Percentiles rank a stretch among this genome's conserved stretches.
Evolutionary conservation across 2,329 filamentous ascomycete species (phyloP).

Genomic region (Verticillium albo-atrum): DNA sequence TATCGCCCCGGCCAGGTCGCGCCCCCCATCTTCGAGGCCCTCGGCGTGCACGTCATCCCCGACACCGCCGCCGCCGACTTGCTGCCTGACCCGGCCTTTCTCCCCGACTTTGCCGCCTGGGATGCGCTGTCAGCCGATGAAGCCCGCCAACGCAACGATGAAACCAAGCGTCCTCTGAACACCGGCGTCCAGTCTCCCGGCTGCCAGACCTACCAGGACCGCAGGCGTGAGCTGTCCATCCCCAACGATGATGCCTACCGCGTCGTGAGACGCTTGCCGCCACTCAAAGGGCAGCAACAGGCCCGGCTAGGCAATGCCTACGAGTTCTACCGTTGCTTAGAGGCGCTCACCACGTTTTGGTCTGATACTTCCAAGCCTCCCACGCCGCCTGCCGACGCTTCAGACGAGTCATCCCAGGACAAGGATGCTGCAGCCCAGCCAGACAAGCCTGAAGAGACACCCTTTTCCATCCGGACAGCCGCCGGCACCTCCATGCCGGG

Average conservation of each 20-base stretch:
- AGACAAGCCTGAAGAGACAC: conserved; percentile 8
- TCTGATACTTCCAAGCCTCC: conserved; percentile 48
- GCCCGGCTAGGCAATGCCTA: conserved; percentile 59
- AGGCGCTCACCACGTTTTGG: conserved; percentile 56
- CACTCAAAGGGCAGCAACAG: conserved; percentile 47
- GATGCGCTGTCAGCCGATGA: conserved; percentile 43
- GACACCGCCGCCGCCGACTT: conserved; percentile 45
- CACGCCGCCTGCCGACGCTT: conserved; percentile 19
- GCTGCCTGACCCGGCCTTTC: conserved; percentile 46
- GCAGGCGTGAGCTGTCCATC: conserved; percentile 51
- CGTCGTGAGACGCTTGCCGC: conserved; percentile 53
- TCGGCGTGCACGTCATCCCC: conserved; percentile 51
- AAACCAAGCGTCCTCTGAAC: conserved; percentile 42
- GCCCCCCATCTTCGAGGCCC: conserved; percentile 48
- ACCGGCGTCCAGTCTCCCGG: conserved; percentile 54
- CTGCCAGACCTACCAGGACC: conserved; percentile 53
- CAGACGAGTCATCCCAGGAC: conserved; percentile 1
- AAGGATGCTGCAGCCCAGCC: conserved; percentile 6
- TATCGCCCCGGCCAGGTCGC: conserved; percentile 47
- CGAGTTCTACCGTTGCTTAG: conserved; percentile 61
- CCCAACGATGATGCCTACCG: conserved; percentile 56
- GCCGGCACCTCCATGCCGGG: conserved; percentile 52
- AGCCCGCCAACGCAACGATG: conserved; percentile 41
- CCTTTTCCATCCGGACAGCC: conserved; percentile 33
- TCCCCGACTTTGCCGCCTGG: conserved; percentile 52